Percentiles rank a stretch among this genome's conserved stretches.
phyloP scores from a whole-genome alignment of 1,139 yeast species.

The Protomyces inouyei region DNA sequence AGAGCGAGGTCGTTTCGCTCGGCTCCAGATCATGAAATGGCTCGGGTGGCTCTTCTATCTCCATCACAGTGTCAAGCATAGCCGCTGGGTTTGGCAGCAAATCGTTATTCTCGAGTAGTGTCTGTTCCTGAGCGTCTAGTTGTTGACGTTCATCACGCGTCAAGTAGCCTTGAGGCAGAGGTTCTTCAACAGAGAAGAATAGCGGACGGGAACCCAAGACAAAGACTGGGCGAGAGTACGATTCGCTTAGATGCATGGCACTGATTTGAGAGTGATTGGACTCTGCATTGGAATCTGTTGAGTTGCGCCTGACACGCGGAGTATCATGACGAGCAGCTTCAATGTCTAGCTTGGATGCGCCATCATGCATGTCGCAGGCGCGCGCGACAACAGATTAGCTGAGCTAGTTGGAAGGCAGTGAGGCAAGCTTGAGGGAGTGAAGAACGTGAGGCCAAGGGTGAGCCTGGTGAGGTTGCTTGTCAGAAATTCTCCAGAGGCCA shows the following conservation, averaged over 20 bases:
- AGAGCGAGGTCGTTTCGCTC: constrained; percentile 10
- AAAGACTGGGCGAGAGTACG: constrained; percentile 21
- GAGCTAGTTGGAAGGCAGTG: too few relatives aligned
- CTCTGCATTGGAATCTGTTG: constrained; percentile 2
- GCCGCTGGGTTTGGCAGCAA: constrained; percentile 14
- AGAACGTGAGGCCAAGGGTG: too few relatives aligned
- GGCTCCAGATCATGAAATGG: background rate
- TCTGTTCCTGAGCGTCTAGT: constrained; percentile 12
- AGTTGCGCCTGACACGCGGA: background rate
- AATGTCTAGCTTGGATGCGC: background rate
- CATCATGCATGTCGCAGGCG: background rate
- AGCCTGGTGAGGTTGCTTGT: too few relatives aligned
- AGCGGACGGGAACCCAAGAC: constrained; percentile 17
- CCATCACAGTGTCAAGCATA: constrained; percentile 18
- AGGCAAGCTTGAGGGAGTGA: too few relatives aligned
- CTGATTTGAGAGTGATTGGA: constrained; percentile 12
- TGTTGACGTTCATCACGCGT: constrained; percentile 17
- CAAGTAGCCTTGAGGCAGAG: constrained; percentile 17
- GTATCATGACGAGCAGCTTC: background rate
- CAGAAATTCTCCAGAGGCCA: too few relatives aligned
- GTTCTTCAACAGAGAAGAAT: constrained; percentile 7
- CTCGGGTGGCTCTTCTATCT: constrained; percentile 13
- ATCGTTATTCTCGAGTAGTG: constrained; percentile 19
- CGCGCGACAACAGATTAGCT: background rate
- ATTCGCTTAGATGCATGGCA: constrained; percentile 21